These are phyloP conservation scores for Yamadazyma buinensis DNA, from an alignment of 1,139 yeast genomes.

Conservation along the genomic window DNA sequence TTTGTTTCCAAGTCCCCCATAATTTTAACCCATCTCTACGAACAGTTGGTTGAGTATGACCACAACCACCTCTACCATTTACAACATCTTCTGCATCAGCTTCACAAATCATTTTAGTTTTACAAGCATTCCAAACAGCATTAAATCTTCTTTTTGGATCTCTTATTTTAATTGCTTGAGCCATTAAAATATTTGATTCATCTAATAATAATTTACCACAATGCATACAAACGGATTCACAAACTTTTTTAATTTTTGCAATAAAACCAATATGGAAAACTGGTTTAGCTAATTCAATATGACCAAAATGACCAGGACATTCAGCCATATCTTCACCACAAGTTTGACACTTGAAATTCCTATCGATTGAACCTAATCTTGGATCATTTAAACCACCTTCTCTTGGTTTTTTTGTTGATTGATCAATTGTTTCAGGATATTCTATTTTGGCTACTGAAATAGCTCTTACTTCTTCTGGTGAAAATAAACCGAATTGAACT, in stretches of 20 bases:
- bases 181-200: slow-evolving; percentile 81
- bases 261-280: slow-evolving; percentile 97
- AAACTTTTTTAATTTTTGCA: slow-evolving; percentile 88
- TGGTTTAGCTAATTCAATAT: slow-evolving; percentile 95
- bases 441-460: slow-evolving; percentile 96
- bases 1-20: slow-evolving; percentile 97
- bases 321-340: slow-evolving; percentile 99
- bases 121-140: slow-evolving; percentile 93
- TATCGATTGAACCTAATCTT: slow-evolving; percentile 92
- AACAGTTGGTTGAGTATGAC: slow-evolving; percentile 92
- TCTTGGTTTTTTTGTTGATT: slow-evolving; percentile 89
- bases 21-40: slow-evolving; percentile 94
- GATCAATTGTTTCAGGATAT: slow-evolving; percentile 99
- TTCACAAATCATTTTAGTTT: slow-evolving; percentile 92
- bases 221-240: slow-evolving; percentile 97
- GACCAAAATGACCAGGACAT: slow-evolving; percentile 99
- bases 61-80: slow-evolving; percentile 91
- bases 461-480: slow-evolving; percentile 97
- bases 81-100: slow-evolving; percentile 61
- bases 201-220: slow-evolving; percentile 93
- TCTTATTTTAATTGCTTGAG: slow-evolving; percentile 82
- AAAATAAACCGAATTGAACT: slow-evolving; percentile 95
- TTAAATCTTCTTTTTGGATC: slow-evolving; percentile 95
- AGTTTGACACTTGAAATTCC: slow-evolving; percentile 96
- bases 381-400: slow-evolving; percentile 98